Percentiles rank a stretch among this genome's conserved stretches.
phyloP scores from a whole-genome alignment of 1,284 basidiomycete species.

The Heterobasidion occidentale region DNA sequence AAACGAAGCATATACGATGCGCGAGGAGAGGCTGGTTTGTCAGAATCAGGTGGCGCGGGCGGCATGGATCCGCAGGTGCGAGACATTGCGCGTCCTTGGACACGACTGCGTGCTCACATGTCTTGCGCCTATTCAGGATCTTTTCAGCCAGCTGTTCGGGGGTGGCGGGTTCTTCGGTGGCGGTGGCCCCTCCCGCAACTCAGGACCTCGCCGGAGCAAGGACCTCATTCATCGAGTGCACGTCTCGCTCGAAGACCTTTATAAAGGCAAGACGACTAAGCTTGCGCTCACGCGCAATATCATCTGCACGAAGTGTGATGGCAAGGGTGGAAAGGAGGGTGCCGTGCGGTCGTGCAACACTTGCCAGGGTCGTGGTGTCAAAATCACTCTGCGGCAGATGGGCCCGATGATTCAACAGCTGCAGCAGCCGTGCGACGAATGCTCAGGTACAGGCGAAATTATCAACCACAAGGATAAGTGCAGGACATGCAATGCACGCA shows the following conservation, averaged over 20 bases:
- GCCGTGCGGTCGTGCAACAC: slow-evolving; percentile 76
- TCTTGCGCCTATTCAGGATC: slow-evolving; percentile 51
- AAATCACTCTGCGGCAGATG: slow-evolving; percentile 90
- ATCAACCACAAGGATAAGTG: slow-evolving; percentile 95
- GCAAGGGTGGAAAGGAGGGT: slow-evolving; percentile 96
- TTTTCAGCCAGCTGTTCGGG: slow-evolving; percentile 96
- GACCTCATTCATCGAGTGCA: slow-evolving; percentile 97
- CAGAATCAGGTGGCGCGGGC: slow-evolving; percentile 82
- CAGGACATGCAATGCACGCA: slow-evolving; percentile 92
- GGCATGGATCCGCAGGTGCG: slow-evolving; percentile 92
- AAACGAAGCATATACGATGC: slow-evolving; percentile 87
- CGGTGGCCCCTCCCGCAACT: slow-evolving; percentile 51
- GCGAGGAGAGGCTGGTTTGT: slow-evolving; percentile 89
- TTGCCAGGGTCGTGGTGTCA: slow-evolving; percentile 91
- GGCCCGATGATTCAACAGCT: slow-evolving; percentile 99
- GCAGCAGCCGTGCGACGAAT: slow-evolving; percentile 92
- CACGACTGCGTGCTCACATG: background rate
- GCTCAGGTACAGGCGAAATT: slow-evolving; percentile 86
- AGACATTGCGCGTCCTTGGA: slow-evolving; percentile 3
- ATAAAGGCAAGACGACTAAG: slow-evolving; percentile 98
- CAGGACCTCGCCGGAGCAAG: slow-evolving; percentile 94
- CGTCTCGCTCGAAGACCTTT: slow-evolving; percentile 95
- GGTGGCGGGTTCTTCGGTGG: slow-evolving; percentile 52
- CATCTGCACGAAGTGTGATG: slow-evolving; percentile 90
- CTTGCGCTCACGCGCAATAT: slow-evolving; percentile 95